Base-by-base conservation (phyloP, 2,329 filamentous ascomycete genomes). In the Phaeoacremonium minimum region DNA sequence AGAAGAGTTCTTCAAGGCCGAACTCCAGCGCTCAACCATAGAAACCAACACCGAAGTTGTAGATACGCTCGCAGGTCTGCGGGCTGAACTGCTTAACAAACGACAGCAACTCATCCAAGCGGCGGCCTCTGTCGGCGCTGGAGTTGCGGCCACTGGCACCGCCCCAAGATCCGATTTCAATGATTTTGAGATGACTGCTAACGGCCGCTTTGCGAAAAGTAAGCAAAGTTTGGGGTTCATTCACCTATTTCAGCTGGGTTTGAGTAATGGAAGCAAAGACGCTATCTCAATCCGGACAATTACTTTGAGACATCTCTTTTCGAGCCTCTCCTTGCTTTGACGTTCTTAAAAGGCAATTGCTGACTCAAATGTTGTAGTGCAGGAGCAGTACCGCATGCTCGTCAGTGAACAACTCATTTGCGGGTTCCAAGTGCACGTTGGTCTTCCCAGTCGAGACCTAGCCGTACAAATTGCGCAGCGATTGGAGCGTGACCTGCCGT, bases 341-440 rank as follows among this genome's bases (percentile, higher is more conserved):
- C n/a, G n/a, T n/a, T n/a, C n/a, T n/a, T n/a, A n/a, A n/a, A n/a
- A n/a, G n/a, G n/a, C n/a, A n/a, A n/a, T n/a, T n/a, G n/a, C n/a
- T n/a, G n/a, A n/a, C n/a, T n/a, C n/a, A n/a, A n/a, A n/a, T n/a
- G n/a, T n/a, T n/a, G n/a, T n/a, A n/a, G n/a, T 32, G 30, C 30
- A 32, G 30, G 30, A 32, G 30, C 30, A 32, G 30, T 32, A 32
- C 30, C 30, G 30, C 13, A 15, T 32, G 30, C 30, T 32, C 15
- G 30, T 32, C 6, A 17, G 18, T 17, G 30, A 32, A 17, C 30
- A 32, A 17, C 30, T 32, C 6, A 32, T 32, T 4, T 32, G 30
- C 30, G 30, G 30, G 15, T 8, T 32, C 15, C 30, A 32, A 17
- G 30, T 32, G 30, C 30, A 32, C 30, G 30, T 32, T 17, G 30